Evolutionary conservation across 2,329 filamentous ascomycete species (phyloP).

Genomic region (Cryphonectria carpinicola): DNA sequence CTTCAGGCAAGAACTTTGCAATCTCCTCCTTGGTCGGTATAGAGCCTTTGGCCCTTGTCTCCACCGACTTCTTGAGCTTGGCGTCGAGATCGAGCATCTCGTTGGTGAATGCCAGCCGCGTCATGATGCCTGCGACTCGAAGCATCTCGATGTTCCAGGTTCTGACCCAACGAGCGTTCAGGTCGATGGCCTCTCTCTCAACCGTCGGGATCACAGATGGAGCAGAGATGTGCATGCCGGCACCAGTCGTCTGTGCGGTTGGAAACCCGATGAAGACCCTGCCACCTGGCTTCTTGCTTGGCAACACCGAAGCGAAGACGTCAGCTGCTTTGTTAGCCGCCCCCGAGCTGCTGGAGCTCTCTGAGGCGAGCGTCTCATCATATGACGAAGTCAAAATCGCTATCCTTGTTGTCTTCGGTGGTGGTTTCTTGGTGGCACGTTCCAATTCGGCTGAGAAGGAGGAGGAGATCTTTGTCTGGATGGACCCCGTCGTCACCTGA

Average conservation of each 20-base stretch:
- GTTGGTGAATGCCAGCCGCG: constrained; percentile 82
- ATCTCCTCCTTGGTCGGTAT: constrained; percentile 68
- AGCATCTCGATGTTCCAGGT: constrained; percentile 96
- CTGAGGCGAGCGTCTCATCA: constrained; percentile 73
- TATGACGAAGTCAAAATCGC: constrained; percentile 91
- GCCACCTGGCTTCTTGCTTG: constrained; percentile 78
- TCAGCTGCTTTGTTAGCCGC: constrained; percentile 65
- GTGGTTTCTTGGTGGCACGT: constrained; percentile 94
- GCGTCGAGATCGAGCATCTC: constrained; percentile 79
- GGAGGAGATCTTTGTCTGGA: constrained; percentile 74
- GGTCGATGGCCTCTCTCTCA: constrained; percentile 92
- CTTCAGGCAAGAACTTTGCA: constrained; percentile 72
- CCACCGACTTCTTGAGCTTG: constrained; percentile 53
- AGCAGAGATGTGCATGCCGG: constrained; percentile 91
- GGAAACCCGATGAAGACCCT: constrained; percentile 97
- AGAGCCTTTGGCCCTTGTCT: constrained; percentile 41
- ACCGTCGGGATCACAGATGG: constrained; percentile 97
- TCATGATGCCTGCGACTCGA: constrained; percentile 85
- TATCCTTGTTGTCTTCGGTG: constrained; percentile 83
- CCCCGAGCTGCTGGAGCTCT: constrained; percentile 53
- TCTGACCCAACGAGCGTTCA: constrained; percentile 93
- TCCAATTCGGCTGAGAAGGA: constrained; percentile 85
- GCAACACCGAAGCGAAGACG: constrained; percentile 88
- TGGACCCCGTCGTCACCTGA: constrained; percentile 80
- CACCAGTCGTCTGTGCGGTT: constrained; percentile 93